Conservation (phyloP, 2,329 filamentous ascomycete genomes). For the Botrytis aclada region DNA sequence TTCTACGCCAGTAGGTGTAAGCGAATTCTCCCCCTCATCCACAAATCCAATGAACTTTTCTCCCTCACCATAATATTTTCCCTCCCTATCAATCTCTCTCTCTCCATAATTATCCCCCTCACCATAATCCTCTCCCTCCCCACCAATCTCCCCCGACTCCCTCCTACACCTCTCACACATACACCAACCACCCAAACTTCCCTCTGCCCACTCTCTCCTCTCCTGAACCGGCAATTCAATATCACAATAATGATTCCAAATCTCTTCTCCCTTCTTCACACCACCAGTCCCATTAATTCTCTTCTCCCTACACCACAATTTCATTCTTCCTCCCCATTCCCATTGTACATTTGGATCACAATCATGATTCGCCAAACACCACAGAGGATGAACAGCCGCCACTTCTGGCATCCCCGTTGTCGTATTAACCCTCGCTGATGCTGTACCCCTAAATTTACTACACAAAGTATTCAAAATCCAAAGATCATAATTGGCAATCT, state of each 20-base stretch:
- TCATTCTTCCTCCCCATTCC: constrained; percentile 85
- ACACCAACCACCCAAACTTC: constrained; percentile 85
- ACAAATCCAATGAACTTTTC: neutral
- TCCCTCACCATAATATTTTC: neutral
- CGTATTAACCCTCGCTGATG: constrained; percentile 75
- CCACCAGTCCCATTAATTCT: constrained; percentile 58
- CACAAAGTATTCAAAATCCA: constrained; percentile 92
- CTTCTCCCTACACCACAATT: constrained; percentile 60
- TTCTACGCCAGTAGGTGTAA: neutral
- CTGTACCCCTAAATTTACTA: constrained; percentile 88
- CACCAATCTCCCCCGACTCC: constrained; percentile 51
- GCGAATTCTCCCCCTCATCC: neutral
- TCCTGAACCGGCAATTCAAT: constrained; percentile 72
- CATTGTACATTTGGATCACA: constrained; percentile 93
- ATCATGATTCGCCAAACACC: constrained; percentile 95
- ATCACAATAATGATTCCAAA: constrained; percentile 94
- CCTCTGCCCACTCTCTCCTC: constrained; percentile 82
- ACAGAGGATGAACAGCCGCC: constrained; percentile 89
- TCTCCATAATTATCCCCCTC: neutral
- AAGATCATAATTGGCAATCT: constrained; percentile 59
- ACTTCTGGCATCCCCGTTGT: constrained; percentile 83
- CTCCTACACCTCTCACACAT: constrained; percentile 78
- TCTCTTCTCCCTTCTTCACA: constrained; percentile 76
- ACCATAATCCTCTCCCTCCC: neutral
- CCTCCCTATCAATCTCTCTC: constrained; percentile 21